Percentiles rank a stretch among this genome's conserved stretches.
Evolutionary conservation across 371 early-diverging fungal genomes (phyloP).

Genomic region (Mucor mucedo): DNA sequence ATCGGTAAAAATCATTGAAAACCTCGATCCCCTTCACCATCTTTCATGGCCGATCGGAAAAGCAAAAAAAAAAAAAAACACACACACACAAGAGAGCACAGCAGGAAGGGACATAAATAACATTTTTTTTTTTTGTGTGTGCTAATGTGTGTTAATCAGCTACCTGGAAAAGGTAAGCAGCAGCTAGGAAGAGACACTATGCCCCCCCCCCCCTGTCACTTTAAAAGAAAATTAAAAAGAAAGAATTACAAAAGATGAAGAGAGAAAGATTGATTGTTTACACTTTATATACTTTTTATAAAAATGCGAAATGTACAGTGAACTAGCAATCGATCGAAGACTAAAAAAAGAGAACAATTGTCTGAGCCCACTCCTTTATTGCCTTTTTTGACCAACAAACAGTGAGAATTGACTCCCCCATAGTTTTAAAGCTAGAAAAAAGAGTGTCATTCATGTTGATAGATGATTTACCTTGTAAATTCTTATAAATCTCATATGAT

Average conservation of each 20-base stretch:
- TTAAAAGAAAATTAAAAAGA: too few relatives aligned
- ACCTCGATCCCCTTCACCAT: not conserved
- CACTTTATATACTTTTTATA: slow-evolving; percentile 3
- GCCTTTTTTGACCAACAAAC: slow-evolving; percentile 9
- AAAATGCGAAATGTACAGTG: slow-evolving; percentile 20
- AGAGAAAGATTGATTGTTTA: not conserved
- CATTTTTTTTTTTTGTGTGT: not conserved
- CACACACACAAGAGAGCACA: not conserved
- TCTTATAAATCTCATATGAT: not conserved
- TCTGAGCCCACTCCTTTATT: slow-evolving; percentile 26
- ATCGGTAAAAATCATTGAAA: not conserved
- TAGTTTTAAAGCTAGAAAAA: too few relatives aligned
- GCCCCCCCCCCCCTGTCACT: not conserved
- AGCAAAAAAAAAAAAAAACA: not conserved
- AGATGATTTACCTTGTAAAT: not conserved
- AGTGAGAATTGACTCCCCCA: not conserved
- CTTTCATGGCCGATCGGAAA: not conserved
- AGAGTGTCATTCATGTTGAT: too few relatives aligned
- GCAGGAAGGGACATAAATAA: not conserved
- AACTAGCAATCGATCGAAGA: slow-evolving; percentile 18
- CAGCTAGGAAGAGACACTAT: not conserved
- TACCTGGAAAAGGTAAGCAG: not conserved
- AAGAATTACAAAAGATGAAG: not conserved
- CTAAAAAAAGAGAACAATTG: not conserved
- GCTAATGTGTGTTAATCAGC: slow-evolving; percentile 1